Conservation (phyloP, 73 alveolate species). For the Stentor coeruleus region DNA sequence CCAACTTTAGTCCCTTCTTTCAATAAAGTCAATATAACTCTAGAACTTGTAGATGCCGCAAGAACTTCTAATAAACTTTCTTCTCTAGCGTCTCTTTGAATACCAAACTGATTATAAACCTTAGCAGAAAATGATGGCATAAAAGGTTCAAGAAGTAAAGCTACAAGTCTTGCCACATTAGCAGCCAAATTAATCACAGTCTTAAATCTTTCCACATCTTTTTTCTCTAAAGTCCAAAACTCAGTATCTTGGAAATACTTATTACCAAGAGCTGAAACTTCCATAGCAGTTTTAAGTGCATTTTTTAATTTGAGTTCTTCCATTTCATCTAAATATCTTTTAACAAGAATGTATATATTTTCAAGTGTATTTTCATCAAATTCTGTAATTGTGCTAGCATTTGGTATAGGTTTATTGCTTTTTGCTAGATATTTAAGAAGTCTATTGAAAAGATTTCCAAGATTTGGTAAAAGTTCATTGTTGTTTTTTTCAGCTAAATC, state of each 20-base stretch:
- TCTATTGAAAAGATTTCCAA: conserved; percentile 93
- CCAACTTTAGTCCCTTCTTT: neutral
- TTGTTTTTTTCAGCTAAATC: conserved; percentile 95
- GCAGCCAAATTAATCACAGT: conserved; percentile 63
- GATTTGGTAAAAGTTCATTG: conserved; percentile 91
- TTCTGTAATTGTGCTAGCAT: conserved; percentile 50
- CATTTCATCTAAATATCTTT: conserved; percentile 70
- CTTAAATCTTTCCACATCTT: conserved; percentile 67
- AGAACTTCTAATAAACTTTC: conserved; percentile 25
- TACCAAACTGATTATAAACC: conserved; percentile 48
- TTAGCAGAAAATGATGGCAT: conserved; percentile 97
- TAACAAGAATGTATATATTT: conserved; percentile 41
- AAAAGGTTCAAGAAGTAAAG: conserved; percentile 89
- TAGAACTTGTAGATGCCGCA: neutral
- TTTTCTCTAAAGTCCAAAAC: conserved; percentile 86
- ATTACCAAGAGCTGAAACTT: conserved; percentile 80
- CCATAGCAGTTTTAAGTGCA: conserved; percentile 84
- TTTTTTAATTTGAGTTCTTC: conserved; percentile 84
- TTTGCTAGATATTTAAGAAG: conserved; percentile 64
- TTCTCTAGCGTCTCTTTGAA: conserved; percentile 11
- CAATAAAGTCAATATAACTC: neutral
- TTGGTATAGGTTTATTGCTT: conserved; percentile 21
- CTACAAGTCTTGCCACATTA: conserved; percentile 71
- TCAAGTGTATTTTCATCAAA: conserved; percentile 45
- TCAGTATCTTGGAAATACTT: conserved; percentile 70